Conservation (phyloP, 2,329 filamentous ascomycete species). For the Cladophialophora immunda region DNA sequence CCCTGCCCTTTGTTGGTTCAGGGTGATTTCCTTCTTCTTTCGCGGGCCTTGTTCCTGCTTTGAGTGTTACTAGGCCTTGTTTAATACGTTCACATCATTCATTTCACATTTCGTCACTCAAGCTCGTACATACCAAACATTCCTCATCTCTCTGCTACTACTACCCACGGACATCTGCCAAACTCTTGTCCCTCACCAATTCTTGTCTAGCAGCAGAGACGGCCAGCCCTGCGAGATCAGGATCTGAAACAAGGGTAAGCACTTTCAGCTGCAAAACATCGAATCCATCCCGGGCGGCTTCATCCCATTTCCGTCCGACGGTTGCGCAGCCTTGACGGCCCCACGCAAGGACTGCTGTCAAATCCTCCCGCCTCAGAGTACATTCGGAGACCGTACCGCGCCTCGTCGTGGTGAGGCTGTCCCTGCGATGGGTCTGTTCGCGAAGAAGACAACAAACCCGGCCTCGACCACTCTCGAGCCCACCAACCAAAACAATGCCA, state of each 20-base stretch:
- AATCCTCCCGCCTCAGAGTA: constrained; percentile 3
- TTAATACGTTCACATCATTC: constrained; percentile 4
- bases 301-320: background rate
- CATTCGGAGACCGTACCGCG: background rate
- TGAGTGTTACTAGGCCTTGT: constrained; percentile 17
- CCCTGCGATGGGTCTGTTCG: constrained; percentile 30
- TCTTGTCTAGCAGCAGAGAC: background rate
- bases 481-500: constrained; percentile 21
- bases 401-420: background rate
- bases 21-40: constrained; percentile 20
- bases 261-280: constrained; percentile 11
- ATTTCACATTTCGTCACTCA: background rate
- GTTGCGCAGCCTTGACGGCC: constrained; percentile 2
- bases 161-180: background rate
- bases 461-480: background rate
- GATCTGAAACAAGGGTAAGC: constrained; percentile 13
- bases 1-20: constrained; percentile 22
- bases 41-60: constrained; percentile 19
- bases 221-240: background rate
- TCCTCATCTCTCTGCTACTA: background rate
- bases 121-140: background rate
- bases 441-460: constrained; percentile 25
- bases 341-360: constrained; percentile 3
- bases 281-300: background rate
- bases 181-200: background rate